Conservation (phyloP, 148 eudicot genomes). For the Camellia granthamiana region DNA sequence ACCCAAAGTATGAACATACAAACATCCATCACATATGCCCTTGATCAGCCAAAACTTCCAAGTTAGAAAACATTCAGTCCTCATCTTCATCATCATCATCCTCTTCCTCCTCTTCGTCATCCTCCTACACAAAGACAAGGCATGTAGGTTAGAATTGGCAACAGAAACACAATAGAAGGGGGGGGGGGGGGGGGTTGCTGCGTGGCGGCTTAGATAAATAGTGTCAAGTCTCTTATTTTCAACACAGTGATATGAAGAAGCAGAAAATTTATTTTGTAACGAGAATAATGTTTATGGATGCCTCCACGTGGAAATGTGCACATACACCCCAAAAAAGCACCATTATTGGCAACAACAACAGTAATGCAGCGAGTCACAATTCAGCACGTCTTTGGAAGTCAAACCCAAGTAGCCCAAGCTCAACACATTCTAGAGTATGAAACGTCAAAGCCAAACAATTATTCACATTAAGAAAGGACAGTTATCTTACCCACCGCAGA, state of each 20-base stretch:
- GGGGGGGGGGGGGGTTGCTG: no score
- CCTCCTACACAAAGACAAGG: conserved; percentile 6
- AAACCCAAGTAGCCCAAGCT: no score
- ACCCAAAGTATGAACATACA: conserved; percentile 15
- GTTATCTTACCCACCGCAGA: no score
- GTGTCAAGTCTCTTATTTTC: not conserved
- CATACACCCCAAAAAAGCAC: no score
- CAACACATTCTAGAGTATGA: no score
- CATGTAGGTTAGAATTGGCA: not conserved
- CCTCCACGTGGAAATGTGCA: no score
- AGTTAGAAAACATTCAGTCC: conserved; percentile 25
- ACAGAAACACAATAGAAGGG: not conserved
- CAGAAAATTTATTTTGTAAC: not conserved
- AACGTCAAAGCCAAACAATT: no score
- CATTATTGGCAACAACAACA: no score
- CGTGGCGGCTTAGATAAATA: no score
- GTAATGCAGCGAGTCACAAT: no score
- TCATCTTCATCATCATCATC: conserved; percentile 37
- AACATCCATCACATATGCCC: not conserved
- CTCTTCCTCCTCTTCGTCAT: conserved; percentile 37
- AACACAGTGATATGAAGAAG: not conserved
- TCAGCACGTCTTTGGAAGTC: no score
- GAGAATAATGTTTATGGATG: not conserved
- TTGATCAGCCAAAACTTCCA: conserved; percentile 3
- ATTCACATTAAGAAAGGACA: no score